Conservation (phyloP, 331 rosid genomes). For the Phaseolus coccineus region DNA sequence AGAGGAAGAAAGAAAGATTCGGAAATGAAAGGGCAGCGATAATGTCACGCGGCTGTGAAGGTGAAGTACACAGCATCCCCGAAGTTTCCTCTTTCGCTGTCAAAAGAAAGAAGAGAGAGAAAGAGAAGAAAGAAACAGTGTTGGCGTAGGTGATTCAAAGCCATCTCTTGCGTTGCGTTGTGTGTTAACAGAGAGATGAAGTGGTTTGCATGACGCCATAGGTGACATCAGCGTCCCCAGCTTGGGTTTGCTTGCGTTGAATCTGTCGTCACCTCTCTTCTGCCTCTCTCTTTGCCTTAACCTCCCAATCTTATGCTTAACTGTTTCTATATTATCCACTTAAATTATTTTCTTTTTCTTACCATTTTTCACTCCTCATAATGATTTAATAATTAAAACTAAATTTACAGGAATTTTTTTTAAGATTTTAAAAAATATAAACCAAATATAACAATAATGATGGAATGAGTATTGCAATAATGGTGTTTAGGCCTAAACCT, state of each 20-base stretch:
- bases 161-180: neutral
- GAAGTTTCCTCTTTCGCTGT: constrained; percentile 69
- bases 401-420: too few species aligned
- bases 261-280: constrained; percentile 48
- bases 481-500: neutral
- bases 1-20: neutral
- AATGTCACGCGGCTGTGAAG: constrained; percentile 3
- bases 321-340: too few species aligned
- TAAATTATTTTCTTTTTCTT: too few species aligned
- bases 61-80: constrained; percentile 28
- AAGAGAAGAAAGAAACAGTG: neutral
- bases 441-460: too few species aligned
- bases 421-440: too few species aligned
- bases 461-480: neutral
- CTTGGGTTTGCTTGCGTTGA: constrained; percentile 60
- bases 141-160: neutral
- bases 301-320: too few species aligned
- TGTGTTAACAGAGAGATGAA: constrained; percentile 55
- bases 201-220: constrained; percentile 67
- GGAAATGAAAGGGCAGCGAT: constrained; percentile 16
- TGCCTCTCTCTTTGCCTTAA: neutral
- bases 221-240: constrained; percentile 63
- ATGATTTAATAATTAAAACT: too few species aligned
- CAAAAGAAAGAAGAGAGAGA: constrained; percentile 40
- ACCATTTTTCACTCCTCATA: too few species aligned